Conservation (phyloP, 176 grass and related monocot genomes). For the Bolboschoenus planiculmis region DNA sequence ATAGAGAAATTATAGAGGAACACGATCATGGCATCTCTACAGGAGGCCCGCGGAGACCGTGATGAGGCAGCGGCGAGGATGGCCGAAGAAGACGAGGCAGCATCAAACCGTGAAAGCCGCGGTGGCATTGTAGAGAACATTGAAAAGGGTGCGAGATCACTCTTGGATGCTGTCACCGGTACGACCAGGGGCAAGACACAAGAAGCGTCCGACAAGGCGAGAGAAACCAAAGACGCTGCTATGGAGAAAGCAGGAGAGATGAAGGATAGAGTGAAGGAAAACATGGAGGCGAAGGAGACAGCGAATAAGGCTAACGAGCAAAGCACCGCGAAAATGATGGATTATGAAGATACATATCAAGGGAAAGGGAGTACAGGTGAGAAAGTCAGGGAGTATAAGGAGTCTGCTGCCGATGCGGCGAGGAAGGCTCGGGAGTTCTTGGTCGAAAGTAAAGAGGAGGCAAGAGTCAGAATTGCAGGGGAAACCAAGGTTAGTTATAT, state of each 20-base stretch:
- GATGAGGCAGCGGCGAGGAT: conserved; percentile 31
- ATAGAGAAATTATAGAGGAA: background rate
- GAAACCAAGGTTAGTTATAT: conserved; percentile 15
- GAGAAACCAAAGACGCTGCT: background rate
- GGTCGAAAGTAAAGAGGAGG: conserved; percentile 23
- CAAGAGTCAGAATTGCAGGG: conserved; percentile 26
- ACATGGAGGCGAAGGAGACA: conserved; percentile 19
- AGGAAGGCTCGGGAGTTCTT: conserved; percentile 34
- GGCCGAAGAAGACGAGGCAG: conserved; percentile 32
- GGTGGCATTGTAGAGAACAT: conserved; percentile 25
- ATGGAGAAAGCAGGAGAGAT: conserved; percentile 27
- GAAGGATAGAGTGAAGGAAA: conserved; percentile 27
- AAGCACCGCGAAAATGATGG: background rate
- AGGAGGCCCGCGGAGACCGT: conserved; percentile 34
- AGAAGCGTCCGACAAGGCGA: background rate
- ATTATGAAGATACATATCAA: conserved; percentile 2
- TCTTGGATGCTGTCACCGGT: conserved; percentile 23
- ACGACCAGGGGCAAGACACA: background rate
- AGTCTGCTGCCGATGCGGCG: conserved; percentile 4
- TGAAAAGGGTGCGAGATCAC: conserved; percentile 28
- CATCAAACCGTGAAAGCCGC: background rate
- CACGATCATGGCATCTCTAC: conserved; percentile 38
- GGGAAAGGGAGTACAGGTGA: background rate
- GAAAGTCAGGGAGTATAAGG: conserved; percentile 21
- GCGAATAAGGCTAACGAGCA: conserved; percentile 24